Evolutionary conservation across 2,329 filamentous ascomycete species (phyloP).

Genomic region (Aureobasidium sp.): DNA sequence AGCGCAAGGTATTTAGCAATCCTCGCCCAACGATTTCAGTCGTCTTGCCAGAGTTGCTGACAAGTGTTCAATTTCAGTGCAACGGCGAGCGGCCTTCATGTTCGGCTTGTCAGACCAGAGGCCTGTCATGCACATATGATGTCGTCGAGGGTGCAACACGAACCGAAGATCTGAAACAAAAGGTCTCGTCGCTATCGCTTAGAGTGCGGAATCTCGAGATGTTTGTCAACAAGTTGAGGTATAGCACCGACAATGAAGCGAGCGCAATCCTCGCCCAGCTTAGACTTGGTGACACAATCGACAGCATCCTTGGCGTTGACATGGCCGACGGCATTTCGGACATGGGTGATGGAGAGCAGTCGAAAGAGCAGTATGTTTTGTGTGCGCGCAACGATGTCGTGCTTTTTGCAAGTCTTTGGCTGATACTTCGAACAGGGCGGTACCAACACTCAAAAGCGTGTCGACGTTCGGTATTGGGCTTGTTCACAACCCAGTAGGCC

Average conservation of each 20-base stretch:
- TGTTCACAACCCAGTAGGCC: constrained; percentile 8
- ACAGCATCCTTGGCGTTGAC: constrained; percentile 1
- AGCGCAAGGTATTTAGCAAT: constrained; percentile 8
- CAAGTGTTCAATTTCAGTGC: background rate
- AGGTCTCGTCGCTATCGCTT: background rate
- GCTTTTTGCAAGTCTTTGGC: background rate
- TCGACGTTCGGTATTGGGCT: constrained; percentile 2
- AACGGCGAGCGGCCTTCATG: constrained; percentile 11
- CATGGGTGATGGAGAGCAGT: background rate
- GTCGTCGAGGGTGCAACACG: constrained; percentile 12
- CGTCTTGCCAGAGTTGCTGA: background rate
- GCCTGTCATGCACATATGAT: constrained; percentile 7
- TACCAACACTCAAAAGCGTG: background rate
- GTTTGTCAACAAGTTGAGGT: constrained; percentile 8
- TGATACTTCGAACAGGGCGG: background rate
- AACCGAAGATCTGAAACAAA: constrained; percentile 10
- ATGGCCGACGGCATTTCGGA: background rate
- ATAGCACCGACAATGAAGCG: constrained; percentile 11
- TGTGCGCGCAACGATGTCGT: background rate
- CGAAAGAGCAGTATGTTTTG: constrained; percentile 7
- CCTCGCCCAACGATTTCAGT: background rate
- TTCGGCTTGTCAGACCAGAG: constrained; percentile 7
- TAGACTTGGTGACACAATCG: constrained; percentile 9
- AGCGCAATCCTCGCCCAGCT: constrained; percentile 11
- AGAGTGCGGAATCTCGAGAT: constrained; percentile 6